Conservation (phyloP, 106 monocot species). For the Vanilla planifolia region DNA sequence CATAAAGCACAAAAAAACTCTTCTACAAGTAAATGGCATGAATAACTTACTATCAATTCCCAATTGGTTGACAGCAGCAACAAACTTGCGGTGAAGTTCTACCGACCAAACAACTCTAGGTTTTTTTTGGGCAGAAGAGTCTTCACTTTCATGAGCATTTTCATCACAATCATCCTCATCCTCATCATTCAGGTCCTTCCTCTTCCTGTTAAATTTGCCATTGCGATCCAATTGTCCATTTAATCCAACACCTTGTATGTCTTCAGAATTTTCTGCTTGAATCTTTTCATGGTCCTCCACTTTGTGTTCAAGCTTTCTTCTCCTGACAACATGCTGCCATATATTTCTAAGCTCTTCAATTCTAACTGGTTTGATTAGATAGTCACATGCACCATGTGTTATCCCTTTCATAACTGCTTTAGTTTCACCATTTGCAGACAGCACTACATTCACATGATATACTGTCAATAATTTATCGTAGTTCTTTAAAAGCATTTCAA, state of each 20-base stretch:
- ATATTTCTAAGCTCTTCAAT: constrained; percentile 64
- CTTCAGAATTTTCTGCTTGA: constrained; percentile 16
- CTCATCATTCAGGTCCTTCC: constrained; percentile 29
- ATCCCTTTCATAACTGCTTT: constrained; percentile 69
- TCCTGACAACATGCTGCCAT: constrained; percentile 65
- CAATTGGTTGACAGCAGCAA: constrained; percentile 14
- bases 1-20: not conserved
- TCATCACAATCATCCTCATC: constrained; percentile 35
- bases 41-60: constrained; percentile 15
- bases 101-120: constrained; percentile 16
- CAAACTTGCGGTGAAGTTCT: constrained; percentile 20
- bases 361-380: constrained; percentile 61
- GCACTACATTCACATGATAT: constrained; percentile 30
- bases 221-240: constrained; percentile 9
- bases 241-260: not conserved
- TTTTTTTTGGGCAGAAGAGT: constrained; percentile 8
- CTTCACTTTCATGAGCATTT: constrained; percentile 19
- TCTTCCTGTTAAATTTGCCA: constrained; percentile 14
- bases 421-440: constrained; percentile 60
- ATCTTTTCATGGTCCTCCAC: constrained; percentile 20
- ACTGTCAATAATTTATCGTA: not conserved
- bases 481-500: not conserved
- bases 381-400: constrained; percentile 63
- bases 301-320: constrained; percentile 30
- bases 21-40: not conserved